Base-by-base conservation (phyloP, 176 grass and related monocot species). In the Triticum monococcum region DNA sequence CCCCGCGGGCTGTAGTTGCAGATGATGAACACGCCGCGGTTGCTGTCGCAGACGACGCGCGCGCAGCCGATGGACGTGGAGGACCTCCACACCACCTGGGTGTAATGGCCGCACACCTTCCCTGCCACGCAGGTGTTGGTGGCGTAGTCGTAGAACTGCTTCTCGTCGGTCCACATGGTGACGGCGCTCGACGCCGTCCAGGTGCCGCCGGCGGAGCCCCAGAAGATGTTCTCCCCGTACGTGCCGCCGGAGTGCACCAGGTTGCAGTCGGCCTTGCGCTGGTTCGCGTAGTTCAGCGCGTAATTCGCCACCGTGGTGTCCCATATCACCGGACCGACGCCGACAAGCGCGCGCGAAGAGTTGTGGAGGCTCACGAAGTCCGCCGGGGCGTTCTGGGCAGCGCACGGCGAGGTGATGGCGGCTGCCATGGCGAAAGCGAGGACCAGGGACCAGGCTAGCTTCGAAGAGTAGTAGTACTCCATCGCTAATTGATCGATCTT, bases 151-250 rank as follows among this genome's bases (percentile, higher is more conserved):
- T 94, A 94, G 65, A 31, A 94, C 85, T 88, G 89, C 84, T 89
- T 79, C 80, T 94, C 89, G 0, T 7, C 5, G 18, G 87, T 81
- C 89, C 92, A 94, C 12, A 0, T 0, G 0, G 37, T 68, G 0
- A 94, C 81, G 35, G 87, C 92, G 75, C 87, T 36, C 0, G 64
- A 17, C 8, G 84, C 89, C 3, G 78, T 56, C 76, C 23, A 92
- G 76, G 20, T 8, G 66, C 9, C 0, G 66, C 4, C 8, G 38
- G 38, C 30, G 14, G 18, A 71, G 17, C 90, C 81, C 86, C 32
- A 17, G 76, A 80, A 94, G 59, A 94, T 1, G 85, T 92, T 94
- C 81, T 94, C 87, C 17, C 90, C 92, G 36, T 92, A 95, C 57
- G n/a, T 33, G 11, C 93, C 86, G 18, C 66, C 46, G 7, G 90